Evolutionary conservation across 148 eudicot species (phyloP).

Genomic region (Silene latifolia): DNA sequence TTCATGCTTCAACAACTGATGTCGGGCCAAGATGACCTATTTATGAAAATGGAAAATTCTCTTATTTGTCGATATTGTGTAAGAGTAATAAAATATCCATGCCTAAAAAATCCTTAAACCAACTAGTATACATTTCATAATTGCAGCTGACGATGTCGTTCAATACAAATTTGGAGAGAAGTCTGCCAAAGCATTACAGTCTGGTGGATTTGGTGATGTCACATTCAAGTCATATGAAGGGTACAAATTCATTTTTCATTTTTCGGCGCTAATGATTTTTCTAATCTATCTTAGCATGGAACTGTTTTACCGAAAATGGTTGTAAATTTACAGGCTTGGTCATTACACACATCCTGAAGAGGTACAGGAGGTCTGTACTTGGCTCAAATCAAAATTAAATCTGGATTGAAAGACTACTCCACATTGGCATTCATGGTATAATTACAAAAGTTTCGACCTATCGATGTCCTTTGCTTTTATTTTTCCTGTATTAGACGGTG

Average conservation of each 20-base stretch:
- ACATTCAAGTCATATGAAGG: constrained; percentile 66
- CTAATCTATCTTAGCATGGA: neutral
- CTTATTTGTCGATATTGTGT: neutral
- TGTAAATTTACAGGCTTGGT: constrained; percentile 58
- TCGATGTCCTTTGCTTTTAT: neutral
- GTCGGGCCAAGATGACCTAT: neutral
- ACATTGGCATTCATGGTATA: constrained; percentile 13
- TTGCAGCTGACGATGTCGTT: constrained; percentile 86
- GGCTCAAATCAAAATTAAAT: constrained; percentile 75
- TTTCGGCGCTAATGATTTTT: neutral
- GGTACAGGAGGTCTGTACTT: constrained; percentile 67
- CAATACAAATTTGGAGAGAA: constrained; percentile 69
- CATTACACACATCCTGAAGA: constrained; percentile 89
- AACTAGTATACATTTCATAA: neutral
- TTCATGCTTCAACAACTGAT: neutral
- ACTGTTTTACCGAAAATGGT: neutral
- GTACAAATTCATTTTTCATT: constrained; percentile 30
- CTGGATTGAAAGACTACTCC: constrained; percentile 39
- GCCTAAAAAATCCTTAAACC: neutral
- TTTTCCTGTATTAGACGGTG: neutral
- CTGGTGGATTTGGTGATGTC: constrained; percentile 62
- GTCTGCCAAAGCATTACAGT: constrained; percentile 48
- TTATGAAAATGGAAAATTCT: neutral
- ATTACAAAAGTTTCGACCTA: constrained; percentile 6
- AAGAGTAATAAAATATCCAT: neutral